Evolutionary conservation across 225 moss, liverwort and hornwort species (phyloP), one percentile per base, ranked within the genome.

Genomic region (Thuidium tamariscinum): DNA sequence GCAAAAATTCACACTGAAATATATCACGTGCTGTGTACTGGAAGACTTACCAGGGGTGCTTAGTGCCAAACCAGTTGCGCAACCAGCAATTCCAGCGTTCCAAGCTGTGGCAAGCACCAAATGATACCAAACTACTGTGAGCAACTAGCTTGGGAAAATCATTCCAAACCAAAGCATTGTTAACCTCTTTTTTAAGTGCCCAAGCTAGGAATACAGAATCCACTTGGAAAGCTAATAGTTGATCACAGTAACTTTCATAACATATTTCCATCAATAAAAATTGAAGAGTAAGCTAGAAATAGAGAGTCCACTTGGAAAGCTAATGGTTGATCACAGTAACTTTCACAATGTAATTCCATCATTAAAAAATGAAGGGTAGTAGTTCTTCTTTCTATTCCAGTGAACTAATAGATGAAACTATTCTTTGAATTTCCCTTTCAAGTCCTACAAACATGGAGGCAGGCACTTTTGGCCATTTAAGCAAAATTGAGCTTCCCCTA

Each of bases 21-120:
- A 46, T 65, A 48, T 42, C n/a, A 46, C n/a, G 55, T 20, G 37
- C 34, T 55, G 36, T 7, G 57, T 29, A 41, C 6, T 67, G 32
- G 16, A 84, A 80, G 34, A 36, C 82, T 54, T 85, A 98, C 98
- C 98, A 89, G 98, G 98, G 61, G 93, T 93, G 87, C 98, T 97
- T 37, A 99, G 90, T 48, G 94, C 98, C 88, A 99, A 91, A 66
- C 98, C 98, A 63, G 98, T 99, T n/a, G 98, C 98, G 84, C 98
- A 99, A 68, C 98, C 98, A 83, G 98, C 98, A 42, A 99, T 93
- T 84, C 98, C 97, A 86, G 98, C 94, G 87, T 99, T 99, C 87
- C 97, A 91, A 89, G 97, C 98, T 98, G 93, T 86, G 82, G 70
- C 84, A 87, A 77, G 56, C 46, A 69, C n/a, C 85, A 51, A 63